Base-by-base conservation (phyloP, 768 basidiomycete species). In the Phaeotremella skinneri region DNA sequence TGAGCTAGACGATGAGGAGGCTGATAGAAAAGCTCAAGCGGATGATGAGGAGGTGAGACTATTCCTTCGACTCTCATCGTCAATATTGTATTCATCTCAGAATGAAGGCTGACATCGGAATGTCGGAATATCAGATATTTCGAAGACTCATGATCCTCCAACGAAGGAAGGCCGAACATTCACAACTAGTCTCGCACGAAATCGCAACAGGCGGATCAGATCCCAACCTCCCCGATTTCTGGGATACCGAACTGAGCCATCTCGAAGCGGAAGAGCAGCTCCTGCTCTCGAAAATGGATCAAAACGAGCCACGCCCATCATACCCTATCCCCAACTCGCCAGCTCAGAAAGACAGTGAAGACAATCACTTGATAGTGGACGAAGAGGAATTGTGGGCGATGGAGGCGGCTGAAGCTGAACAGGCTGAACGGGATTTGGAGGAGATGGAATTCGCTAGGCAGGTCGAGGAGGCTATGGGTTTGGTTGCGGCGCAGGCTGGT, bases 41-140 rank as follows among this genome's bases (percentile, higher is more conserved):
- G 72, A 73, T 61, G 72, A 73, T 47, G 72, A 73, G 26, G 72
- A 73, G 71, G 71, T 70, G 39, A 53, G 66, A 48, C 30, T 11
- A 13, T 32, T 29, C 20, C 27, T 23, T 14, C 20, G 9, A 27
- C 23, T 25, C 16, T 4, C 14, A 14, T 11, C 47, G 13, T 30
- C 3, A 4, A 23, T 55, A 9, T 13, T 25, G 2, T 21, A 25
- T 49, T n/a, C n/a, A n/a, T n/a, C n/a, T n/a, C n/a, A n/a, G n/a
- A n/a, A n/a, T 41, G 37, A 41, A n/a, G 13, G 37, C 37, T 41
- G 37, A 41, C 37, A 41, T 41, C n/a, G 37, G n/a, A n/a, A 41
- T 13, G 37, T 41, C 11, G 37, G n/a, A 41, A n/a, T 48, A 20
- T 16, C 27, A 73, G 72, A 70, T 73, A 4, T 73, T 70, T 52